These are phyloP conservation scores for Macrolepiota dolichaula DNA, from an alignment of 768 basidiomycete genomes.

Conservation along the genomic window DNA sequence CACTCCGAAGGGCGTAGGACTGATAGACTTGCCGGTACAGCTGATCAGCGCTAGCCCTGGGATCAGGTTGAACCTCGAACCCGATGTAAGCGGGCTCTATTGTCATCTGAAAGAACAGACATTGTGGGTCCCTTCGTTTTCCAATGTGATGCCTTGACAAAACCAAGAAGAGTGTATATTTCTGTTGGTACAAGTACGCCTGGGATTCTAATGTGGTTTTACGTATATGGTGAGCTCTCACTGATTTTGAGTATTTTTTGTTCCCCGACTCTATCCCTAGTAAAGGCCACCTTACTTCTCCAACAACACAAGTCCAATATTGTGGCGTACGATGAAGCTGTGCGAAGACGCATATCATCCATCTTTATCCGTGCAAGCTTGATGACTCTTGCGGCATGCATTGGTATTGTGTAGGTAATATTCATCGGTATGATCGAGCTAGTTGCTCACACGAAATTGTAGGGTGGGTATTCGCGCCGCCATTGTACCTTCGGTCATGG, in stretches of 20 bases:
- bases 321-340: not conserved
- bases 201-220: not conserved
- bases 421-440: no score
- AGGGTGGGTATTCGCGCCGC: not conserved
- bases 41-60: not conserved
- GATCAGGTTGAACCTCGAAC: not conserved
- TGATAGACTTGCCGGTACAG: not conserved
- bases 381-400: not conserved
- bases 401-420: not conserved
- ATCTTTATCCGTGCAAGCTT: not conserved
- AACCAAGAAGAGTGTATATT: not conserved
- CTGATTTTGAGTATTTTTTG: not conserved
- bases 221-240: not conserved
- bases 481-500: not conserved
- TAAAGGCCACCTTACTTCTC: not conserved
- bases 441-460: not conserved
- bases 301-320: not conserved
- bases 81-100: not conserved
- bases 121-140: not conserved
- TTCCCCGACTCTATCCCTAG: not conserved
- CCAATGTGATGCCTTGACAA: not conserved
- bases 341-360: not conserved
- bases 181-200: not conserved
- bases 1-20: not conserved
- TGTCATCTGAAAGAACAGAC: not conserved